Base-by-base conservation (phyloP, 75 land plant species). In the Selaginella tamariscina region DNA sequence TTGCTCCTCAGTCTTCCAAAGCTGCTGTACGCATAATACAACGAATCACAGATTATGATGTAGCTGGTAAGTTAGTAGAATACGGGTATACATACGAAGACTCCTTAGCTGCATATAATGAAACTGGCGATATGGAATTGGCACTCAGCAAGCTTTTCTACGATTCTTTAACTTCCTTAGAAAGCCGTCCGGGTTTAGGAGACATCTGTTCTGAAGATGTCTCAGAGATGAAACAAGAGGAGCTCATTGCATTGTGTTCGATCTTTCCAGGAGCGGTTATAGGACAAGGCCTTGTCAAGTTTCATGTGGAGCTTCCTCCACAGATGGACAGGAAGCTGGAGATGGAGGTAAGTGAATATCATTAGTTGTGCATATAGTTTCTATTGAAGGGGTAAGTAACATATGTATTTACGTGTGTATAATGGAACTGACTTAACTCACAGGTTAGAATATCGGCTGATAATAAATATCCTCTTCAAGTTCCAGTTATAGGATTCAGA, bases 1-100 rank as follows among this genome's bases (percentile, higher is more conserved):
- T 75, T 66, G 75, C 78, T 33, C 67, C 78, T 1, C 66, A 72
- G 56, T 66, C 78, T 20, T 75, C 78, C 55, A 75, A 75, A 33
- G 56, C 76, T 31, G 63, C 75, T n/a, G 78, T 75, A 22, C 78
- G 68, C 5, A 75, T 75, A 27, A 29, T 75, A 31, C 66, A 71
- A 54, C 72, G 68, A 29, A 54, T 49, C n/a, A 65, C 33, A 22
- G 60, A 32, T 5, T 74, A 9, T 2, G 32, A 31, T 29, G 64
- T 72, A 28, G 44, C 71, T 22, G 33, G 29, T 1, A 27, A 54
- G 15, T 32, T 75, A 32, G 59, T 29, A 26, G 62, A 72, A 29
- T 75, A 72, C 33, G 78, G 78, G 39, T 75, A 75, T 62, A 29
- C 54, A 23, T 33, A 30, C 65, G 69, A 60, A 32, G 60, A 72